Evolutionary conservation across 257 asterid species (phyloP).

Genomic region (Fraxinus excelsior): DNA sequence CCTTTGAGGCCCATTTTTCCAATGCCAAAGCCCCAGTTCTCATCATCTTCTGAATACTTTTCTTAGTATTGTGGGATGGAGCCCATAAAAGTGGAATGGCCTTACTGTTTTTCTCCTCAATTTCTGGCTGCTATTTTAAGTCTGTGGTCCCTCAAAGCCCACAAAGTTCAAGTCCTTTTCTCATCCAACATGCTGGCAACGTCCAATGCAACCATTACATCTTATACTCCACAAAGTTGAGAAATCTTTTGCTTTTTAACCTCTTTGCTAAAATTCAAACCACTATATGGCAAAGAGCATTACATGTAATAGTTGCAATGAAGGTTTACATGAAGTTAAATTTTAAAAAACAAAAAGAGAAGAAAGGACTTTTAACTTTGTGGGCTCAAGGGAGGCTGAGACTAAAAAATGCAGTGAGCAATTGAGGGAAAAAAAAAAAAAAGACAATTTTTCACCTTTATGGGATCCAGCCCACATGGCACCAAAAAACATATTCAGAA

Average conservation of each 20-base stretch:
- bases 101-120: background rate
- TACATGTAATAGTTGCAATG: background rate
- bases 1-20: background rate
- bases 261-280: background rate
- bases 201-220: background rate
- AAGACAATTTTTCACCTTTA: background rate
- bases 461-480: conserved; percentile 1
- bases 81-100: background rate
- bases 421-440: background rate
- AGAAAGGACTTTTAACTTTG: background rate
- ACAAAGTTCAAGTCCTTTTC: background rate
- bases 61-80: background rate
- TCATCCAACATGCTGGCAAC: background rate
- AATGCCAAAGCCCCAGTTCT: background rate
- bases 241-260: background rate
- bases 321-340: background rate
- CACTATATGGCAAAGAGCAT: background rate
- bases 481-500: background rate
- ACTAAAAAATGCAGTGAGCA: background rate
- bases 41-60: background rate
- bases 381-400: background rate
- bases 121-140: background rate
- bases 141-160: background rate
- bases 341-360: background rate
- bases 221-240: background rate